phyloP scores from a whole-genome alignment of 306 rosid species.

The Senna siamea region DNA sequence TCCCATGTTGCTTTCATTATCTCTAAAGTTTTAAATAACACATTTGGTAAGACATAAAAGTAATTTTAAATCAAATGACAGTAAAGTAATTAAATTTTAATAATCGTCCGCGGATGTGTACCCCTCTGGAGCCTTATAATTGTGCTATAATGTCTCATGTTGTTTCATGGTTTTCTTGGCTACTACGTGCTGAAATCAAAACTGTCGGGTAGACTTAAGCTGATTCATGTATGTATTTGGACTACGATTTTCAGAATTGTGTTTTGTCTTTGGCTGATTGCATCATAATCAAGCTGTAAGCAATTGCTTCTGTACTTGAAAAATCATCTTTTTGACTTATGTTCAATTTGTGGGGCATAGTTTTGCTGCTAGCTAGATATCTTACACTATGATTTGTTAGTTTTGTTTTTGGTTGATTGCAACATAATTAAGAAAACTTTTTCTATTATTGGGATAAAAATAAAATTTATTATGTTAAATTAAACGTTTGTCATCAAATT shows the following conservation, averaged over 20 bases:
- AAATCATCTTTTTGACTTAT: not conserved
- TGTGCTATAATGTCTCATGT: not conserved
- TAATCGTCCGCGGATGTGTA: too few relatives aligned
- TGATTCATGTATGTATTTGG: not conserved
- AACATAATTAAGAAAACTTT: not conserved
- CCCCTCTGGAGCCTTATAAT: too few relatives aligned
- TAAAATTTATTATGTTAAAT: too few relatives aligned
- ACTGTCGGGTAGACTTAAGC: constrained; percentile 13
- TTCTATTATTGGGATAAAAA: too few relatives aligned
- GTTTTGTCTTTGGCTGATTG: not conserved
- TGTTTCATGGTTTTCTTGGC: not conserved
- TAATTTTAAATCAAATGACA: too few relatives aligned
- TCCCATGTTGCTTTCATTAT: too few relatives aligned
- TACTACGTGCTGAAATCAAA: not conserved
- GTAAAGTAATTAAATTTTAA: too few relatives aligned
- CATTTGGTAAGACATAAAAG: too few relatives aligned
- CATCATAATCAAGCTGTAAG: too few relatives aligned
- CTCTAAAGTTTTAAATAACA: too few relatives aligned
- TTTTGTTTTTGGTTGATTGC: not conserved
- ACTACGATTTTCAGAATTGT: not conserved
- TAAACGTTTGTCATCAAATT: too few relatives aligned
- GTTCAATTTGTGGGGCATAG: not conserved
- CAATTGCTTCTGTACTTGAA: not conserved
- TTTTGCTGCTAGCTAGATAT: not conserved
- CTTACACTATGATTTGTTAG: not conserved